Conservation (phyloP, 108 stramenopile species). For the Fragilaria crotonensis region DNA sequence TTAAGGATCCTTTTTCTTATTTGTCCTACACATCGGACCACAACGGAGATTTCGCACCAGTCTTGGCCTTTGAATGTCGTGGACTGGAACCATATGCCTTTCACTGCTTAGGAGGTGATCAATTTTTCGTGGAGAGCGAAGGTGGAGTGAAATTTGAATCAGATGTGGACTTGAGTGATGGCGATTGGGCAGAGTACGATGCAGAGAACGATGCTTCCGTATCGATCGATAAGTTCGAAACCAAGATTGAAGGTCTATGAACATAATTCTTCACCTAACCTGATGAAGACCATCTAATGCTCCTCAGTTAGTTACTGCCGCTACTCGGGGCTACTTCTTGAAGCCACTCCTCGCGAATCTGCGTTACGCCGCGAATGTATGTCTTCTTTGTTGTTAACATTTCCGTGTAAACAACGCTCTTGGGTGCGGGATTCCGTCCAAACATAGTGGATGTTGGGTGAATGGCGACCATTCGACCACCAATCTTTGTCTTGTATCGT, state of each 20-base stretch:
- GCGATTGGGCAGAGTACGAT: constrained; percentile 88
- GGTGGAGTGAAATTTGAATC: constrained; percentile 62
- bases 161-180: constrained; percentile 77
- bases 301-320: no score
- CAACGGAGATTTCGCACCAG: constrained; percentile 62
- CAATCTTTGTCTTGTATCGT: constrained; percentile 87
- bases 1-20: constrained; percentile 20
- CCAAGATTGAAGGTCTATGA: constrained; percentile 63
- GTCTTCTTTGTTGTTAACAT: constrained; percentile 70
- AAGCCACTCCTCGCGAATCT: constrained; percentile 79
- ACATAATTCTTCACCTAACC: no score
- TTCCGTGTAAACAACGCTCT: constrained; percentile 95
- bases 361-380: constrained; percentile 78
- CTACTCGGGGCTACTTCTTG: constrained; percentile 46
- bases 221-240: constrained; percentile 51
- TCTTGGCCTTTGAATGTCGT: constrained; percentile 68
- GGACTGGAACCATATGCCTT: constrained; percentile 82
- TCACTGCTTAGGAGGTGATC: constrained; percentile 72
- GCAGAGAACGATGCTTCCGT: constrained; percentile 74
- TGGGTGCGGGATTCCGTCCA: constrained; percentile 85
- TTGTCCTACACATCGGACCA: constrained; percentile 54
- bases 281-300: no score
- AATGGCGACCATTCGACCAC: constrained; percentile 79
- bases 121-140: constrained; percentile 61
- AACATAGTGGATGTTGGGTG: constrained; percentile 90